Percentiles rank a stretch among this genome's conserved stretches.
Conservation (phyloP, 306 rosid species). For the Quercus ilex region DNA sequence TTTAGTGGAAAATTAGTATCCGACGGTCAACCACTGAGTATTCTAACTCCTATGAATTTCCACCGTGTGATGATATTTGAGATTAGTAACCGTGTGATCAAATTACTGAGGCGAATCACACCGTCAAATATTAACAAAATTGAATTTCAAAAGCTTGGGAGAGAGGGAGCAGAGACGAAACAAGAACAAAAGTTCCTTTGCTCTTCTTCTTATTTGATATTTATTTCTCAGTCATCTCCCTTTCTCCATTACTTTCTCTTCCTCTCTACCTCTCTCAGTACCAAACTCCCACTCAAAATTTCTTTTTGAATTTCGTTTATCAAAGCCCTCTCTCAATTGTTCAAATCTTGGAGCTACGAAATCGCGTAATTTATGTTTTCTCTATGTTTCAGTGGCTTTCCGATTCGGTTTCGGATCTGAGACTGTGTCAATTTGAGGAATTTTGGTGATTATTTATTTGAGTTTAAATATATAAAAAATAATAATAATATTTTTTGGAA, state of each 20-base stretch:
- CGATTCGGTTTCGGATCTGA: conserved; percentile 49
- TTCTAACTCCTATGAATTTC: conserved; percentile 42
- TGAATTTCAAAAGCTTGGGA: conserved; percentile 90
- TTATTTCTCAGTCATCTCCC: neutral
- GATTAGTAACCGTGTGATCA: conserved; percentile 39
- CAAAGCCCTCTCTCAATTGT: conserved; percentile 29
- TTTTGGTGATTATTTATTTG: neutral
- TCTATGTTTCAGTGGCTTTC: conserved; percentile 10
- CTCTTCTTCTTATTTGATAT: no score
- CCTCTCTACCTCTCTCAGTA: conserved; percentile 9
- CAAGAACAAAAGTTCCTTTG: conserved; percentile 42
- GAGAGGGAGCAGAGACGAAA: conserved; percentile 86
- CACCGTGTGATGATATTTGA: conserved; percentile 32
- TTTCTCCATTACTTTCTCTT: conserved; percentile 8
- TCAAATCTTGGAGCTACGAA: conserved; percentile 38
- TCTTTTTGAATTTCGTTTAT: conserved; percentile 1
- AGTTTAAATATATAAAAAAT: neutral
- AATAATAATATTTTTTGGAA: neutral
- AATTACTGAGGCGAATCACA: conserved; percentile 19
- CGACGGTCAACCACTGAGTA: conserved; percentile 35
- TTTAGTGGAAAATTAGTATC: conserved; percentile 36
- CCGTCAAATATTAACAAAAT: conserved; percentile 75
- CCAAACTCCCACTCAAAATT: conserved; percentile 11
- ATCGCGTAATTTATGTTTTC: conserved; percentile 7
- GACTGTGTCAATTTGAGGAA: conserved; percentile 35